A percentile compares a stretch with the other conserved stretches of the same genome.
Conservation (phyloP, 2,329 filamentous ascomycete genomes). For the Leptosphaerulina australis region DNA sequence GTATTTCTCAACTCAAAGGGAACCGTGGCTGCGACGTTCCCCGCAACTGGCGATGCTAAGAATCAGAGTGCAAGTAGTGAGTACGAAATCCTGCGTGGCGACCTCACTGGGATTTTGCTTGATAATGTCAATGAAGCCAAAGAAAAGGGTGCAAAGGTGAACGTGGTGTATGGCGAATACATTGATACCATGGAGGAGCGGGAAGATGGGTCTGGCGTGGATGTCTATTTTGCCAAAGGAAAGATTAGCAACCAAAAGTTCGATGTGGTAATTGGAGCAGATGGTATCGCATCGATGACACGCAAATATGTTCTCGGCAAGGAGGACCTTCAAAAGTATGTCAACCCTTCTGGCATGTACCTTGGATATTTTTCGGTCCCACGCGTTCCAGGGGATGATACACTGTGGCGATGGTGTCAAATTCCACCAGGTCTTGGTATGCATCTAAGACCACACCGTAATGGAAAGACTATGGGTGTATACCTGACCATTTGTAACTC, state of each 20-base stretch:
- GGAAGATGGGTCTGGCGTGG: slow-evolving; percentile 23
- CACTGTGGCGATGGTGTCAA: slow-evolving; percentile 36
- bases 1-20: slow-evolving; percentile 40
- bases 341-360: slow-evolving; percentile 34
- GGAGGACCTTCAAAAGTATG: slow-evolving; percentile 22
- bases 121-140: slow-evolving; percentile 26
- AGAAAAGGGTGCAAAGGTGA: slow-evolving; percentile 20
- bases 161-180: slow-evolving; percentile 31
- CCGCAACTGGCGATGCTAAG: slow-evolving; percentile 32
- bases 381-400: slow-evolving; percentile 24
- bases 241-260: slow-evolving; percentile 27
- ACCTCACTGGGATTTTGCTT: slow-evolving; percentile 45
- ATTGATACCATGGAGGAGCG: slow-evolving; percentile 29
- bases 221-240: slow-evolving; percentile 34
- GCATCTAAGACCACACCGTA: slow-evolving; percentile 36
- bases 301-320: slow-evolving; percentile 35
- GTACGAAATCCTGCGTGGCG: slow-evolving; percentile 42
- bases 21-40: slow-evolving; percentile 27
- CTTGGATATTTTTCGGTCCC: slow-evolving; percentile 43
- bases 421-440: slow-evolving; percentile 30
- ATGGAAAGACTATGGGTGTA: slow-evolving; percentile 31
- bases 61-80: slow-evolving; percentile 33
- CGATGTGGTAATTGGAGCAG: slow-evolving; percentile 40
- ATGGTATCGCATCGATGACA: slow-evolving; percentile 35
- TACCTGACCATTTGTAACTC: slow-evolving; percentile 35